These are phyloP conservation scores for Kluyveromyces marxianus DNA, from an alignment of 1,139 yeast species.

Conservation along the genomic window DNA sequence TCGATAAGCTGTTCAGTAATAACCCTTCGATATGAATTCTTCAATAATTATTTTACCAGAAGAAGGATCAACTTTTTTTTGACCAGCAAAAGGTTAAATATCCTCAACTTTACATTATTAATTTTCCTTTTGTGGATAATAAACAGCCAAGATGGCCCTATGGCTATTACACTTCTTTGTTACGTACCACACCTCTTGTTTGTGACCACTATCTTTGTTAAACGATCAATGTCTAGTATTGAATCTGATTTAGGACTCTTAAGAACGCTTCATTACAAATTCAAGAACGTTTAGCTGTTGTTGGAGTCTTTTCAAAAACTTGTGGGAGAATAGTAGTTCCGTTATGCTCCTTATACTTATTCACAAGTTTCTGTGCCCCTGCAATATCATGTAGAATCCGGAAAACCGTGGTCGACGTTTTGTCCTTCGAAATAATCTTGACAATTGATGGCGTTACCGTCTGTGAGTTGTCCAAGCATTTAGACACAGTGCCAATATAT, in stretches of 20 bases:
- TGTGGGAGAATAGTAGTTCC: not conserved
- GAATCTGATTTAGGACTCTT: constrained; percentile 19
- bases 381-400: constrained; percentile 8
- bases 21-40: constrained; percentile 21
- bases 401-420: constrained; percentile 19
- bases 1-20: constrained; percentile 25
- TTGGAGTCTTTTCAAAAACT: not conserved
- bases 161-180: constrained; percentile 10
- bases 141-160: constrained; percentile 4
- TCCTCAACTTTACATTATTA: constrained; percentile 17
- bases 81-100: constrained; percentile 16
- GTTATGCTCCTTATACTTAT: not conserved
- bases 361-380: not conserved
- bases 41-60: constrained; percentile 15
- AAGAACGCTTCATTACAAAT: constrained; percentile 24
- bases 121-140: constrained; percentile 19
- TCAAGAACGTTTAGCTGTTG: constrained; percentile 21
- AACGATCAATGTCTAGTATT: constrained; percentile 18
- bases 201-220: constrained; percentile 16
- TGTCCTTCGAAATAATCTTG: constrained; percentile 18
- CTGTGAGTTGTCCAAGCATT: constrained; percentile 17
- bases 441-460: constrained; percentile 18
- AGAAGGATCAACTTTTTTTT: constrained; percentile 12
- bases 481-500: constrained; percentile 21
- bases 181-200: constrained; percentile 24